Base-by-base conservation (phyloP, 2,329 filamentous ascomycete genomes). In the Alternaria sp. region DNA sequence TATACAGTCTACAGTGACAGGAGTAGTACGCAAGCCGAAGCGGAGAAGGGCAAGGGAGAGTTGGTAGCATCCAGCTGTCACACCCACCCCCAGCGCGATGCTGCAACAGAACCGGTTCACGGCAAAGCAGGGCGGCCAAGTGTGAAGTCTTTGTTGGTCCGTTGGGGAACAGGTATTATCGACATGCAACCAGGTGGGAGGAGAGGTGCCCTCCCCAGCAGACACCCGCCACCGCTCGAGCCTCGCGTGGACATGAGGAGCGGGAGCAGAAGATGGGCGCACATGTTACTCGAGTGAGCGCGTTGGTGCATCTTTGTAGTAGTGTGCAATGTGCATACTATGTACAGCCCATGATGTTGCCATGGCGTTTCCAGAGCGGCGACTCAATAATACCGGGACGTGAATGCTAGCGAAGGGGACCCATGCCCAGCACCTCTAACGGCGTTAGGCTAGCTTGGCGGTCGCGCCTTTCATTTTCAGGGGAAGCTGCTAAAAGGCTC, bases 401-500 rank as follows among this genome's bases (percentile, higher is more conserved):
- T 68, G 55, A 63, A 64, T 60, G 60, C 61, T 63, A 62, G 63
- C 64, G 64, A 68, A 61, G 66, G 59, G 60, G 59, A 68, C 60
- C 68, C 67, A 68, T 70, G 68, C 64, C 44, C 51, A 51, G 61
- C 57, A 52, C 60, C 58, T 60, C 34, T 63, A 58, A 67, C 63
- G 42, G 63, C 66, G 54, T 68, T 71, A 70, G 65, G 57, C 60
- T 50, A 62, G 62, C 68, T 70, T 70, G 69, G 68, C 66, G 56
- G 46, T 51, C 51, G 56, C 62, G 60, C 62, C 63, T 70, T 62
- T 67, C 61, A 67, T 68, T 70, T 70, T 71, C 69, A 71, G 69
- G 69, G 69, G 69, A 67, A 71, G 60, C 63, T 70, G 53, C 65
- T 69, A 63, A 73, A 73, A 73, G 64, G 65, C 65, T 64, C 65